A percentile compares a stretch with the other conserved stretches of the same genome.
Evolutionary conservation across 129 eudicot species (phyloP).

Genomic region (Gnaphalium uliginosum): DNA sequence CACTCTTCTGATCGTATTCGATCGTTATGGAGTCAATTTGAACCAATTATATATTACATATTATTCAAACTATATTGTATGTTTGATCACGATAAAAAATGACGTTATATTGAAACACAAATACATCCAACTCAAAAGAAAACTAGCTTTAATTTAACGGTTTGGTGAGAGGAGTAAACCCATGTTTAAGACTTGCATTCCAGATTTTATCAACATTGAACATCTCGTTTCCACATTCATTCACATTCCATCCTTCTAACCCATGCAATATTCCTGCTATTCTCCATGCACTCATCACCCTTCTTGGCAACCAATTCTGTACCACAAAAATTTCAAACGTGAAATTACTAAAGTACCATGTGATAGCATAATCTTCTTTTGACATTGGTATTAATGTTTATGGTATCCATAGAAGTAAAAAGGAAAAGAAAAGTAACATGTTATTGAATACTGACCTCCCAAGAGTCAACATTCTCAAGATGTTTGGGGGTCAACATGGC

Average conservation of each 20-base stretch:
- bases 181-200: constrained; percentile 20
- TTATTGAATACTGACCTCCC: constrained; percentile 55
- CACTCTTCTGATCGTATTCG: too few relatives aligned
- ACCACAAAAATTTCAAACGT: not conserved
- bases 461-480: constrained; percentile 65
- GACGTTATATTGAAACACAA: too few relatives aligned
- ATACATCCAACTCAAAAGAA: too few relatives aligned
- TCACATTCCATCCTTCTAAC: constrained; percentile 65
- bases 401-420: not conserved
- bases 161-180: constrained; percentile 14
- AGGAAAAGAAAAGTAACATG: not conserved
- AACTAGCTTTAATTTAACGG: too few relatives aligned
- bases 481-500: constrained; percentile 63
- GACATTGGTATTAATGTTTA: not conserved
- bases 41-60: too few relatives aligned
- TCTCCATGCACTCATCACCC: constrained; percentile 72
- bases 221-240: constrained; percentile 57
- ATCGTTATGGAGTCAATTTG: too few relatives aligned
- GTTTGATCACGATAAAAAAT: too few relatives aligned
- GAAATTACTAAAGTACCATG: not conserved
- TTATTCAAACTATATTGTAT: too few relatives aligned
- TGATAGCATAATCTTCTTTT: not conserved
- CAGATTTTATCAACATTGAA: constrained; percentile 43
- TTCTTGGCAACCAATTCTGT: constrained; percentile 79
- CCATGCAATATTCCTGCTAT: constrained; percentile 71